A percentile compares a stretch with the other conserved stretches of the same genome.
Conservation (phyloP, 805 yeast genomes). For the Saccharomyces cerevisiae region DNA sequence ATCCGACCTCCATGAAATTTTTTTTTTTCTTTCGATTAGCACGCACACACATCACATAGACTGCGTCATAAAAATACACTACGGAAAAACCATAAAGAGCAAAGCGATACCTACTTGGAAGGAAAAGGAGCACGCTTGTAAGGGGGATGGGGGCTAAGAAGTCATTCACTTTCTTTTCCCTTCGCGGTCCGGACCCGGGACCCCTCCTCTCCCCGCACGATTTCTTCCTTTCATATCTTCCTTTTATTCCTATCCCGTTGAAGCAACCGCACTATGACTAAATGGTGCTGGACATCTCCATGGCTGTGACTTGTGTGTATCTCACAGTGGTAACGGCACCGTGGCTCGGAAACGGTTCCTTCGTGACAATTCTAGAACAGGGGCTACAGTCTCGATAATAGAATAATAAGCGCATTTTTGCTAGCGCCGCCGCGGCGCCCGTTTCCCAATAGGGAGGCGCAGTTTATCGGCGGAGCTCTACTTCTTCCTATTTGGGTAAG, state of each 20-base stretch:
- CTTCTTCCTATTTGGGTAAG: not conserved
- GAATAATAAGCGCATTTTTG: not conserved
- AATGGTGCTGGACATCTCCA: not conserved
- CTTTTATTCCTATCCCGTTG: not conserved
- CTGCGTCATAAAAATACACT: not conserved
- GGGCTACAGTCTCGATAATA: not conserved
- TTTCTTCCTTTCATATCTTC: not conserved
- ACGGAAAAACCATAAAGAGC: not conserved
- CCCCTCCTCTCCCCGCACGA: not conserved
- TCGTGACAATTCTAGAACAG: not conserved
- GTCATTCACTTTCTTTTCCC: not conserved
- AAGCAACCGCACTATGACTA: not conserved
- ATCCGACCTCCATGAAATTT: conserved; percentile 38
- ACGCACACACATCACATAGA: too few relatives aligned
- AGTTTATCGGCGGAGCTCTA: not conserved
- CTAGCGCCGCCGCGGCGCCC: not conserved
- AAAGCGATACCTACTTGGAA: not conserved
- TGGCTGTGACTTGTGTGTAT: not conserved
- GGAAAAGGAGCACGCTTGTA: not conserved
- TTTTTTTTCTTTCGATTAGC: not conserved
- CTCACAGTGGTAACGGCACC: not conserved
- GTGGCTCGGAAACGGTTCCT: not conserved
- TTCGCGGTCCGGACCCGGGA: not conserved
- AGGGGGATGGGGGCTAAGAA: not conserved
- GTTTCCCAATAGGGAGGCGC: not conserved